Percentiles rank a stretch among this genome's conserved stretches.
Evolutionary conservation across 139 green algal species (phyloP).

Genomic region (Tetradesmus obliquus): DNA sequence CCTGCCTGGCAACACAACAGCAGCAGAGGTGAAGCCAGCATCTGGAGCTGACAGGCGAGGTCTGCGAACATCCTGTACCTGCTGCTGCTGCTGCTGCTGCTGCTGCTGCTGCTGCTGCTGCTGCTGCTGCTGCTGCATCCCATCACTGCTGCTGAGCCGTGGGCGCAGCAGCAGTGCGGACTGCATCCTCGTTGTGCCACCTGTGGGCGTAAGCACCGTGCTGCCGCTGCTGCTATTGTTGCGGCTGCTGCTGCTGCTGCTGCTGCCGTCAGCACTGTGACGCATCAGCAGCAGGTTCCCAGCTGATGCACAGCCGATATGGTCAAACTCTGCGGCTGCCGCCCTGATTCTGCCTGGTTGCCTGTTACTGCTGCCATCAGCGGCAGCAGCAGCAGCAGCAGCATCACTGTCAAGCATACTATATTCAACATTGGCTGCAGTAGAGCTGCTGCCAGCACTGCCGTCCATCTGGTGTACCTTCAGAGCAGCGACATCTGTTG

Average conservation of each 20-base stretch:
- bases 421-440: too few species aligned
- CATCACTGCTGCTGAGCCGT: not conserved
- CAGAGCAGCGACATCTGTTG: not conserved
- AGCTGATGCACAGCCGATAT: not conserved
- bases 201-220: not conserved
- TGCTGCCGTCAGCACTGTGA: not conserved
- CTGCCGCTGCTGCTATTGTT: not conserved
- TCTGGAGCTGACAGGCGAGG: not conserved
- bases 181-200: not conserved
- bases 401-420: not conserved
- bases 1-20: not conserved
- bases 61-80: not conserved
- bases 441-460: not conserved
- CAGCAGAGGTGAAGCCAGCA: not conserved
- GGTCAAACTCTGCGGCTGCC: not conserved
- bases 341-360: not conserved
- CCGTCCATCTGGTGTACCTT: not conserved
- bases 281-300: not conserved
- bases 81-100: not conserved
- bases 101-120: not conserved
- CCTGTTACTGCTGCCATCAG: not conserved
- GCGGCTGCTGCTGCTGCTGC: not conserved
- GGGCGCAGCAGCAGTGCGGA: not conserved
- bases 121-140: not conserved
- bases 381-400: not conserved